Evolutionary conservation across 352 stramenopile species (phyloP).

Genomic region (Phytopythium delawarense): DNA sequence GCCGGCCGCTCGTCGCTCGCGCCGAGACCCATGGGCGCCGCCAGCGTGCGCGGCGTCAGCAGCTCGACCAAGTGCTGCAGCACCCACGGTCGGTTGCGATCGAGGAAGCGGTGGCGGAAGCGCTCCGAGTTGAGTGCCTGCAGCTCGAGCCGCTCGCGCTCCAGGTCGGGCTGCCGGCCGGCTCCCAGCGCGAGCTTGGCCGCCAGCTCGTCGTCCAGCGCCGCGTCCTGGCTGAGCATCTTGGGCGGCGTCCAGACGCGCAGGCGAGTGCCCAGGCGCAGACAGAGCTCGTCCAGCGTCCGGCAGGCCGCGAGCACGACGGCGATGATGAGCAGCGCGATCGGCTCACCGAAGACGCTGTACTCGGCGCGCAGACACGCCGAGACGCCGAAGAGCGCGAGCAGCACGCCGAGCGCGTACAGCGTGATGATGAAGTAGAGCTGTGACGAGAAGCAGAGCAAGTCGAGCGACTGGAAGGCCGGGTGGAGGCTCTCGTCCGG

Average conservation of each 20-base stretch:
- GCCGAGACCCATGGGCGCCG: slow-evolving; percentile 32
- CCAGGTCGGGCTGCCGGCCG: slow-evolving; percentile 91
- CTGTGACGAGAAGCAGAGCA: slow-evolving; percentile 95
- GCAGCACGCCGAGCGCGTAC: slow-evolving; percentile 83
- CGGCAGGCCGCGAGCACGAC: slow-evolving; percentile 80
- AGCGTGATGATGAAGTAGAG: slow-evolving; percentile 90
- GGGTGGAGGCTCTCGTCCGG: slow-evolving; percentile 92
- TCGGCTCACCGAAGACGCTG: slow-evolving; percentile 90
- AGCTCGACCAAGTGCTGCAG: slow-evolving; percentile 95
- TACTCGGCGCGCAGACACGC: slow-evolving; percentile 93
- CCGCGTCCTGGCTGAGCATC: slow-evolving; percentile 71
- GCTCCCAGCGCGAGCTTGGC: slow-evolving; percentile 93
- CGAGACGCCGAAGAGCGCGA: slow-evolving; percentile 92
- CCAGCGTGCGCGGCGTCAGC: slow-evolving; percentile 91
- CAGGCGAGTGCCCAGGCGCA: slow-evolving; percentile 71
- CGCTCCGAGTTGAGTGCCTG: slow-evolving; percentile 95
- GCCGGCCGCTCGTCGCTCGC: slow-evolving; percentile 75
- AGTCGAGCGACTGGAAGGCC: slow-evolving; percentile 91
- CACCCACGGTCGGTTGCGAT: slow-evolving; percentile 96
- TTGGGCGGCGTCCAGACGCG: slow-evolving; percentile 92
- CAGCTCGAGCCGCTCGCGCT: slow-evolving; percentile 94
- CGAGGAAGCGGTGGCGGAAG: slow-evolving; percentile 96
- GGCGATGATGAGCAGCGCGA: slow-evolving; percentile 88
- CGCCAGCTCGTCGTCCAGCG: slow-evolving; percentile 95
- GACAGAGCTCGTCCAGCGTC: slow-evolving; percentile 47